Percentiles rank a stretch among this genome's conserved stretches.
phyloP scores from a whole-genome alignment of 306 rosid genomes.

The Alnus glutinosa region DNA sequence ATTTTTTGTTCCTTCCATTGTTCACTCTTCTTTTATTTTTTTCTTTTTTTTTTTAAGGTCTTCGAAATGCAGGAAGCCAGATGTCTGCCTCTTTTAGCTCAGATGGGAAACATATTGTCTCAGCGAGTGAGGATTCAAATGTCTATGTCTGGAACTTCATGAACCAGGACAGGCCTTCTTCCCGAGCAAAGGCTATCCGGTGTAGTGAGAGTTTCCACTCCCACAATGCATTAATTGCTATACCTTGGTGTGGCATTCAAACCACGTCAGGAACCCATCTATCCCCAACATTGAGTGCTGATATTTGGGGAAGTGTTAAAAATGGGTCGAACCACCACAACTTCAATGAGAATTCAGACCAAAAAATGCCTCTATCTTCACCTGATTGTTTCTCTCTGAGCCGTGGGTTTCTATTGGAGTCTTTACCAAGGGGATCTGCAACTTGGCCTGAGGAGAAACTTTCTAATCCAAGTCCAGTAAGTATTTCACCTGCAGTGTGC shows the following conservation, averaged over 20 bases:
- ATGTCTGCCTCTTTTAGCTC: constrained; percentile 72
- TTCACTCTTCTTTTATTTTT: not conserved
- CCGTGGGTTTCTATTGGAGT: constrained; percentile 60
- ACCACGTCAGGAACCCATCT: constrained; percentile 39
- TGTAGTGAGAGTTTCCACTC: constrained; percentile 69
- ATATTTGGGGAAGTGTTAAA: constrained; percentile 17
- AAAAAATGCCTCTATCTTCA: constrained; percentile 41
- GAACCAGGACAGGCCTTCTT: constrained; percentile 50
- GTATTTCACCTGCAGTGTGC: constrained; percentile 43
- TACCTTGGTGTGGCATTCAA: constrained; percentile 83
- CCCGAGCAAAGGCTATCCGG: constrained; percentile 51
- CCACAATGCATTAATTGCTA: constrained; percentile 60
- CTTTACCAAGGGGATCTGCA: constrained; percentile 63
- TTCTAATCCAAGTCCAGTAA: constrained; percentile 36
- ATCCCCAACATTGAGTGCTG: constrained; percentile 43
- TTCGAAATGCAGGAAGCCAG: constrained; percentile 59
- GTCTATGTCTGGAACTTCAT: constrained; percentile 68
- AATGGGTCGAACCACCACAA: constrained; percentile 13
- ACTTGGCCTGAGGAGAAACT: constrained; percentile 85
- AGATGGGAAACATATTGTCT: constrained; percentile 78
- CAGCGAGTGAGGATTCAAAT: constrained; percentile 70
- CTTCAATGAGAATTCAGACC: constrained; percentile 35
- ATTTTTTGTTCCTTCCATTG: not conserved
- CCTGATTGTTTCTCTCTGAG: constrained; percentile 74
- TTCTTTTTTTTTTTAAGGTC: constrained; percentile 37